Base-by-base conservation (phyloP, 441 rosid species). In the Adansonia rubrostipa region DNA sequence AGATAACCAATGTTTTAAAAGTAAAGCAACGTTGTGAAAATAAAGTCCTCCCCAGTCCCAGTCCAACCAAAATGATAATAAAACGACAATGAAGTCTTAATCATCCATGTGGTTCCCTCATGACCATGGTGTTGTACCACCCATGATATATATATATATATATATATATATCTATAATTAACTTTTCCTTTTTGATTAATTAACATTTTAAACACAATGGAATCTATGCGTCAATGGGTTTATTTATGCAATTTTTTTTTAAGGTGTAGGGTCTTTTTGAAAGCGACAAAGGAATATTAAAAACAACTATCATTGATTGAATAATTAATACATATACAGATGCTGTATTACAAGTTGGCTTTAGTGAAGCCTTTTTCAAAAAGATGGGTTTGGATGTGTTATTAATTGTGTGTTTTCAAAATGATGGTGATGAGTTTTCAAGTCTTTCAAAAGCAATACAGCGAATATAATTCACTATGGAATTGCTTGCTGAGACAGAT, bases 21-120 rank as follows among this genome's bases (percentile, higher is more conserved):
- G 11, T 24, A 44, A 72, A 13, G 57, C 11, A 15, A 77, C n/a
- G 50, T 4, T 15, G 63, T 66, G 71, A 62, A 78, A 57, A 76
- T 73, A 80, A 79, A 80, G 73, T 42, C 71, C 57, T 61, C 71
- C 63, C 57, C 63, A 71, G 73, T 51, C 44, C 69, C 70, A 40
- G 17, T 57, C 50, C 65, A 73, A 58, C 48, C 71, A 66, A 73
- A 72, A 70, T 76, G 68, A 70, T 76, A 73, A 74, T 22, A 71
- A 80, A 67, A 62, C 74, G 78, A 84, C 86, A 82, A 79, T 36
- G 5, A 33, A 6, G 83, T 82, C 89, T 63, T 74, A 56, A 79
- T 86, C 84, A 79, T 65, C 84, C 87, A 82, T 87, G 69, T 65
- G 74, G 85, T 69, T 77, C 71, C 40, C 76, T 79, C 85, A 79